These are phyloP conservation scores for Athelia sp. DNA, from an alignment of 1,284 basidiomycete genomes.

Conservation along the genomic window DNA sequence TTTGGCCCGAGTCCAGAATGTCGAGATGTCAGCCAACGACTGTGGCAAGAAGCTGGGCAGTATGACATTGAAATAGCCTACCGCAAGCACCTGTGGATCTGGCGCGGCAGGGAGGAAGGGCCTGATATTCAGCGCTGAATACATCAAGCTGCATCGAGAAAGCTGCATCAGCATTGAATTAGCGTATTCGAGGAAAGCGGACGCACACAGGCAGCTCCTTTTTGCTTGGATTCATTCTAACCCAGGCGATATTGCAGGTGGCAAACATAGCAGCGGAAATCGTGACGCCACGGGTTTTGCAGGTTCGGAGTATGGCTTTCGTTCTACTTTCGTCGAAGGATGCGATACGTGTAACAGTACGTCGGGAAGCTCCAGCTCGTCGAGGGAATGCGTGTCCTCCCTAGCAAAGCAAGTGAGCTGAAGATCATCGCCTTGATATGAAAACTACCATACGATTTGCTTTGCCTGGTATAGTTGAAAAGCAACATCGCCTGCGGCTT, in stretches of 20 bases:
- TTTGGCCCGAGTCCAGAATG: constrained; percentile 72
- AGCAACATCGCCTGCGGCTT: constrained; percentile 48
- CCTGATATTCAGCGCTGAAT: constrained; percentile 73
- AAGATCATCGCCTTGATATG: constrained; percentile 5
- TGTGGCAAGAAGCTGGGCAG: constrained; percentile 62
- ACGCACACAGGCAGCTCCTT: constrained; percentile 52
- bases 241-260: constrained; percentile 72
- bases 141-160: constrained; percentile 55
- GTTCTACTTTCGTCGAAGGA: constrained; percentile 51
- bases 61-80: constrained; percentile 77
- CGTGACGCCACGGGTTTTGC: constrained; percentile 67
- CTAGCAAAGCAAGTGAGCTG: constrained; percentile 20
- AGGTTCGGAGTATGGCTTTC: constrained; percentile 53
- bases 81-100: constrained; percentile 68
- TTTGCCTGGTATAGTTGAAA: constrained; percentile 47
- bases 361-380: constrained; percentile 38
- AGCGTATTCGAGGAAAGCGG: neutral
- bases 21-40: constrained; percentile 29
- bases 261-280: constrained; percentile 75
- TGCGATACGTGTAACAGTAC: constrained; percentile 62
- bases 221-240: constrained; percentile 36
- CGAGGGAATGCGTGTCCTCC: constrained; percentile 68
- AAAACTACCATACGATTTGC: constrained; percentile 32
- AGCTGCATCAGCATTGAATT: neutral
- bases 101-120: constrained; percentile 47